phyloP scores from a whole-genome alignment of 495 filamentous ascomycete species.

The Xylaria sp. region DNA sequence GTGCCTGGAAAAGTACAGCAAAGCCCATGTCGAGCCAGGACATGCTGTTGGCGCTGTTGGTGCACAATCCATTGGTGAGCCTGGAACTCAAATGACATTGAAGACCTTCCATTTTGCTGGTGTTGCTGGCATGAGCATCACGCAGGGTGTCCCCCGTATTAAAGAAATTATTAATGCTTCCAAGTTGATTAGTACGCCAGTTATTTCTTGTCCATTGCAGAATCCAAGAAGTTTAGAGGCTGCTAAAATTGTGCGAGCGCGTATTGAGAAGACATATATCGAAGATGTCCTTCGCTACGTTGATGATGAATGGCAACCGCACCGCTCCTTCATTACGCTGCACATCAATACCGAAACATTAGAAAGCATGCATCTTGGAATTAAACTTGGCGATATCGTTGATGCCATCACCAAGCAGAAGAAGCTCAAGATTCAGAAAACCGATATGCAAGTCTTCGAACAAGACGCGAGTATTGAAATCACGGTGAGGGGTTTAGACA shows the following conservation, averaged over 20 bases:
- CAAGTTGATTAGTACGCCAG: constrained; percentile 88
- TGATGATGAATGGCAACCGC: constrained; percentile 80
- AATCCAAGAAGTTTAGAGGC: constrained; percentile 72
- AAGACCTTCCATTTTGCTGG: constrained; percentile 99
- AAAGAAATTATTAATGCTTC: constrained; percentile 99
- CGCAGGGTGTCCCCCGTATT: constrained; percentile 97
- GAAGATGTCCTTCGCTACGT: constrained; percentile 76
- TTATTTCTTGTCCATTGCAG: constrained; percentile 83
- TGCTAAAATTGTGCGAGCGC: constrained; percentile 85
- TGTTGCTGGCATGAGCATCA: constrained; percentile 99
- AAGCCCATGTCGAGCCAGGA: constrained; percentile 87
- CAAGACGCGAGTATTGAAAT: constrained; percentile 61
- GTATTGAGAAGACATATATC: constrained; percentile 88
- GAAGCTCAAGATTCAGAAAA: constrained; percentile 72
- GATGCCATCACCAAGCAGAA: constrained; percentile 75
- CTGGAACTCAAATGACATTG: constrained; percentile 98
- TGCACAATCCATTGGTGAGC: constrained; percentile 97
- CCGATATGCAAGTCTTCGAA: constrained; percentile 57
- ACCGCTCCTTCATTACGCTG: constrained; percentile 75
- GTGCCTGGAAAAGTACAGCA: constrained; percentile 88
- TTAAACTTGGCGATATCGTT: constrained; percentile 71
- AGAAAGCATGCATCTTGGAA: constrained; percentile 76
- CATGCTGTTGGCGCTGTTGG: constrained; percentile 98
- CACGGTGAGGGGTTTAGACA: constrained; percentile 58
- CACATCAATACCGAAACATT: constrained; percentile 80